Conservation (phyloP, 305 asterid species). For the Solanum hybrid region DNA sequence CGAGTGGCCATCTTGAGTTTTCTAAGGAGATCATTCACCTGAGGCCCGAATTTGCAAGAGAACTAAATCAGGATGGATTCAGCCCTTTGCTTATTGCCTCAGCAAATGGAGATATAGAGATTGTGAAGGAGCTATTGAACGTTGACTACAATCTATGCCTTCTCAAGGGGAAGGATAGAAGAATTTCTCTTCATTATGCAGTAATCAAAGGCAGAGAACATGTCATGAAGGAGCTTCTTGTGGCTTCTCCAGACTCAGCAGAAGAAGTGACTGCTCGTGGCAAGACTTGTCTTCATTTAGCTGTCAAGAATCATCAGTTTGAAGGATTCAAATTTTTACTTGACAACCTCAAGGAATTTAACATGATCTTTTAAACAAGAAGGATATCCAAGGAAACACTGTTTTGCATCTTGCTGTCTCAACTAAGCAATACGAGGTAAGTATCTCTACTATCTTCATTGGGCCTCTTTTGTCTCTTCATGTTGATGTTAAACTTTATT, state of each 20-base stretch:
- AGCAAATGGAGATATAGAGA: conserved; percentile 35
- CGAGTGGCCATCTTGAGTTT: conserved; percentile 27
- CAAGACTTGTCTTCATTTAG: conserved; percentile 36
- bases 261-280: conserved; percentile 29
- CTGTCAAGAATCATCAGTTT: conserved; percentile 33
- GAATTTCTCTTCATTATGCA: conserved; percentile 46
- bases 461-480: not conserved
- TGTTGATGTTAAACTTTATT: not conserved
- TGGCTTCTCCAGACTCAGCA: conserved; percentile 21
- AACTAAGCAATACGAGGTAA: conserved; percentile 44
- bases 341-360: not conserved
- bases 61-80: conserved; percentile 34
- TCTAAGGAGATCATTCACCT: conserved; percentile 14
- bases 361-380: conserved; percentile 16
- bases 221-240: conserved; percentile 21
- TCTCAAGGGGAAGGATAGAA: conserved; percentile 34
- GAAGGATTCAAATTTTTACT: conserved; percentile 24
- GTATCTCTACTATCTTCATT: not conserved
- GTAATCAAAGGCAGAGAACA: conserved; percentile 33
- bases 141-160: conserved; percentile 26
- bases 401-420: conserved; percentile 45
- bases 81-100: conserved; percentile 55
- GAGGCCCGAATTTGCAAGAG: conserved; percentile 17
- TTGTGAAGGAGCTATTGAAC: conserved; percentile 34
- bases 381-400: conserved; percentile 30